These are phyloP conservation scores for Macrolepiota fuliginosa DNA, from an alignment of 768 basidiomycete genomes.

Conservation along the genomic window DNA sequence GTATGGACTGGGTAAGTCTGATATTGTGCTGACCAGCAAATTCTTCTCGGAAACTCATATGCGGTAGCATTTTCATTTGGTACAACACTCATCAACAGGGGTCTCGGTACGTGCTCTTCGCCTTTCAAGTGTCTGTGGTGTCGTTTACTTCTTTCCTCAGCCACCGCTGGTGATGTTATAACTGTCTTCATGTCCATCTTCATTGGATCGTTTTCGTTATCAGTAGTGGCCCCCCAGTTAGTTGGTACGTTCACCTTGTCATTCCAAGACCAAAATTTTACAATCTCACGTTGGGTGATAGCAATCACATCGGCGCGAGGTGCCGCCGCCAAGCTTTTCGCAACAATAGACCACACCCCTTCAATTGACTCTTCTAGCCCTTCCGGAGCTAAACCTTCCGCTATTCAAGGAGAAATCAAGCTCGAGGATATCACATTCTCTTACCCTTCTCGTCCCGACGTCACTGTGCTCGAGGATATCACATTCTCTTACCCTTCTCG, in stretches of 20 bases:
- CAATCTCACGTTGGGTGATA: constrained; percentile 16
- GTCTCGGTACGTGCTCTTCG: constrained; percentile 34
- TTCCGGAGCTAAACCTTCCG: constrained; percentile 57
- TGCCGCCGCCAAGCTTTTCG: constrained; percentile 80
- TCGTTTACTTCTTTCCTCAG: constrained; percentile 24
- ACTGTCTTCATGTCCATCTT: constrained; percentile 75
- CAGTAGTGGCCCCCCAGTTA: constrained; percentile 73
- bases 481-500: constrained; percentile 78
- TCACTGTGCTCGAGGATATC: constrained; percentile 68
- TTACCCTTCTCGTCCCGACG: constrained; percentile 71
- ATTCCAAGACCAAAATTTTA: constrained; percentile 52
- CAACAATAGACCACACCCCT: constrained; percentile 78
- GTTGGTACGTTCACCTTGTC: constrained; percentile 39
- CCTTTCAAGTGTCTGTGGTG: background rate
- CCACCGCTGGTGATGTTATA: constrained; percentile 61
- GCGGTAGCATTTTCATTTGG: constrained; percentile 73
- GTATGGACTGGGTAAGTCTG: constrained; percentile 51
- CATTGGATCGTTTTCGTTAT: constrained; percentile 81
- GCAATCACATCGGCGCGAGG: constrained; percentile 64
- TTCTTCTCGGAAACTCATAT: background rate
- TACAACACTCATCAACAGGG: constrained; percentile 65
- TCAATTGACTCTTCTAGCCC: constrained; percentile 68
- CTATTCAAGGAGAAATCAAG: constrained; percentile 63
- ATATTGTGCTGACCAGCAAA: background rate
- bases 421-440: constrained; percentile 67